Percentiles rank a stretch among this genome's conserved stretches.
Conservation (phyloP, 73 alveolate species). For the Symbiodinium pilosum region DNA sequence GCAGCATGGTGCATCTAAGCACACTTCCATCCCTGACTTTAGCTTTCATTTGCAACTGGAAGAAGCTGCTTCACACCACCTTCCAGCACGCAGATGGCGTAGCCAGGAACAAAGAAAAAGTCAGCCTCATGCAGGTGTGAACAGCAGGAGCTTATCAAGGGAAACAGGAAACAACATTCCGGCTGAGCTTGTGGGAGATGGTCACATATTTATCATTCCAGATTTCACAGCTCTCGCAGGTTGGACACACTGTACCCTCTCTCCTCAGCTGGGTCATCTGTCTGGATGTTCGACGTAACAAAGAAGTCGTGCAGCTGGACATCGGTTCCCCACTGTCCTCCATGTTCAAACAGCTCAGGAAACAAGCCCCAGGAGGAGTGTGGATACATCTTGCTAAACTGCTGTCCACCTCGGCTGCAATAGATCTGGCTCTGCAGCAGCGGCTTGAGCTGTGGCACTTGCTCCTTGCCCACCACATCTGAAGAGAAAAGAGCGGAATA, state of each 20-base stretch:
- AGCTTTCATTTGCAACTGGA: neutral
- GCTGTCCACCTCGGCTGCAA: slow-evolving; percentile 95
- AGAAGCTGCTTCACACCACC: neutral
- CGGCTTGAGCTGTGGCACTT: slow-evolving; percentile 89
- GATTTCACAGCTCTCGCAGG: no score
- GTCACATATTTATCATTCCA: no score
- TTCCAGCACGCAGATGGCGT: slow-evolving; percentile 88
- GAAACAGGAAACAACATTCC: no score
- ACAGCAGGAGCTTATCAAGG: no score
- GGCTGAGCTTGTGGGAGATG: no score
- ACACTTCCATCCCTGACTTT: neutral
- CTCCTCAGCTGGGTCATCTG: slow-evolving; percentile 71
- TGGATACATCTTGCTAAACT: no score
- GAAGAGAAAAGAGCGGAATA: no score
- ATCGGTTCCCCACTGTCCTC: slow-evolving; percentile 91
- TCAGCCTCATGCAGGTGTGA: slow-evolving; percentile 34
- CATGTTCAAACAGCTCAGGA: neutral
- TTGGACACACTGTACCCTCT: neutral
- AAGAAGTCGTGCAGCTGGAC: slow-evolving; percentile 88
- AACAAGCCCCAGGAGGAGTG: no score
- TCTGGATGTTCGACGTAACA: slow-evolving; percentile 32
- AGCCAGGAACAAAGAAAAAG: slow-evolving; percentile 93
- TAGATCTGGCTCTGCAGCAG: slow-evolving; percentile 89
- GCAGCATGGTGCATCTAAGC: neutral
- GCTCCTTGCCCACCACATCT: no score